phyloP scores from a whole-genome alignment of 1,284 basidiomycete species.

The Ustanciosporium gigantosporum region DNA sequence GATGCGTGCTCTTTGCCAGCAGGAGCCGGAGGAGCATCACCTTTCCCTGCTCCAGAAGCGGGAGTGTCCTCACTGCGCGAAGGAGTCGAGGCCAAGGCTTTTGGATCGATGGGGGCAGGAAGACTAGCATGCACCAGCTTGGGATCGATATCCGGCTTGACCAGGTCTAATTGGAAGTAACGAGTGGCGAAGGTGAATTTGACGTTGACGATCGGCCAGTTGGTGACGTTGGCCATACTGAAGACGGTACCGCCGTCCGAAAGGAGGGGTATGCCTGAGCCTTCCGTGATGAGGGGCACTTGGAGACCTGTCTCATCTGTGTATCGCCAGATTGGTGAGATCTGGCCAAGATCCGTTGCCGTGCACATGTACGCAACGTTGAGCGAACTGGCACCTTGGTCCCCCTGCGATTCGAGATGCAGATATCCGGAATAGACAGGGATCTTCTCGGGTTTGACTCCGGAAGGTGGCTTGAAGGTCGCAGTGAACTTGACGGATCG shows the following conservation, averaged over 20 bases:
- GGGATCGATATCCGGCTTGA: no score
- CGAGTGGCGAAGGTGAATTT: neutral
- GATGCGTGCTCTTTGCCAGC: no score
- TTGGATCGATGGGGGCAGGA: no score
- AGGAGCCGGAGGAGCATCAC: no score
- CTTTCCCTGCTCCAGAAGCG: no score
- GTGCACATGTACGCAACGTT: neutral
- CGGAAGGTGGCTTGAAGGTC: neutral
- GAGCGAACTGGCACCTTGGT: neutral
- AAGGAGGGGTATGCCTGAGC: neutral
- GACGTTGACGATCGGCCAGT: neutral
- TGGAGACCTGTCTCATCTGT: neutral
- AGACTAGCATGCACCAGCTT: no score
- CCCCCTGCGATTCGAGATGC: neutral
- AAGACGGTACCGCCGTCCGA: neutral
- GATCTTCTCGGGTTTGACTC: neutral
- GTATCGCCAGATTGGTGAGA: neutral
- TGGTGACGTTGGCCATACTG: neutral
- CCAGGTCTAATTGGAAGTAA: neutral
- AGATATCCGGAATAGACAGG: neutral
- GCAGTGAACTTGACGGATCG: neutral
- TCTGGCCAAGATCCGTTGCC: neutral
- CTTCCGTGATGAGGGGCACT: neutral
- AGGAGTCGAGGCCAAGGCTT: no score
- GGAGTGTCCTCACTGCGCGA: no score